Evolutionary conservation across 495 filamentous ascomycete species (phyloP).

Genomic region (Neurospora pannonica): DNA sequence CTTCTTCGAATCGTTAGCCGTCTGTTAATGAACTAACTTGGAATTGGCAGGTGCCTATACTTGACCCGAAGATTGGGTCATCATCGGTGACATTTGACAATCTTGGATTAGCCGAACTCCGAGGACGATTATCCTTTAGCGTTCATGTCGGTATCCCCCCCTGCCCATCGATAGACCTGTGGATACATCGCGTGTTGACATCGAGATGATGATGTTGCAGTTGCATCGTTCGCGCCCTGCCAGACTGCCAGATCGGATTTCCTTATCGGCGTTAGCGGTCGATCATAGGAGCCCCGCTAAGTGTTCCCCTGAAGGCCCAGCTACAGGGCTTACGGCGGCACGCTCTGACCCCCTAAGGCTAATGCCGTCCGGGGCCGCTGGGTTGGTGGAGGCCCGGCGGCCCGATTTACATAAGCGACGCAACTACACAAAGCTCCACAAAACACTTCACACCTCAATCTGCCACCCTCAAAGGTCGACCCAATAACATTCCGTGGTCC

Average conservation of each 20-base stretch:
- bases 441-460: not conserved
- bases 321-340: not conserved
- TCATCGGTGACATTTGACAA: not conserved
- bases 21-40: not conserved
- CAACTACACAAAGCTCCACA: not conserved
- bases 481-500: not conserved
- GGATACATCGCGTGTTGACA: not conserved
- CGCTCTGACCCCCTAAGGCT: not conserved
- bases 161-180: not conserved
- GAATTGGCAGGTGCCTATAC: not conserved
- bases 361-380: not conserved
- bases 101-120: not conserved
- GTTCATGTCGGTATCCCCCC: not conserved
- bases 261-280: not conserved
- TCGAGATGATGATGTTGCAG: not conserved
- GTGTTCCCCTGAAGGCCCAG: not conserved
- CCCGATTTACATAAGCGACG: not conserved
- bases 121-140: not conserved
- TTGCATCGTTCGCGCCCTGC: not conserved
- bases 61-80: not conserved
- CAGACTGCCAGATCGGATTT: not conserved
- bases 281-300: not conserved
- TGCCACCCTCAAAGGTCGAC: not conserved
- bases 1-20: not conserved
- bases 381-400: not conserved